Conservation (phyloP, 495 filamentous ascomycete genomes). For the Parachaetomium inaequale region DNA sequence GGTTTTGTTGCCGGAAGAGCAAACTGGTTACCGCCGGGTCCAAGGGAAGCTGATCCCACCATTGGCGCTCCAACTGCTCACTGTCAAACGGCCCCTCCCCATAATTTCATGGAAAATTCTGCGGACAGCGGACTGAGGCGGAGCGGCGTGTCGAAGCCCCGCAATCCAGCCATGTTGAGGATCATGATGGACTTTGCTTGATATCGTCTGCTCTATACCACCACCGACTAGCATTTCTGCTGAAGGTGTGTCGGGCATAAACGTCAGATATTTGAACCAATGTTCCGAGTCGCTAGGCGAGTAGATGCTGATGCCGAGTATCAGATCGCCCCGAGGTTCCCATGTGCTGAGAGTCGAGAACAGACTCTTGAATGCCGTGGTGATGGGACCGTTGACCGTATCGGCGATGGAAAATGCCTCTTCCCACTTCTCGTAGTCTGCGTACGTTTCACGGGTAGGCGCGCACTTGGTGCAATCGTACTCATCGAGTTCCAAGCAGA, state of each 20-base stretch:
- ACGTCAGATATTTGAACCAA: conserved; percentile 37
- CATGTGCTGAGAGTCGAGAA: conserved; percentile 39
- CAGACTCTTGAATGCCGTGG: conserved; percentile 33
- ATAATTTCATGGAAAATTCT: conserved; percentile 29
- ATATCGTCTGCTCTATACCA: neutral
- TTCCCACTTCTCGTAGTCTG: neutral
- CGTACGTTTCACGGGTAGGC: conserved; percentile 18
- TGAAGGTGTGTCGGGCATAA: conserved; percentile 28
- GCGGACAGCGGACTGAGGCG: conserved; percentile 19
- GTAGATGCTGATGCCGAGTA: conserved; percentile 41
- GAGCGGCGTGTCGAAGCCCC: conserved; percentile 29
- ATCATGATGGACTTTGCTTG: conserved; percentile 23
- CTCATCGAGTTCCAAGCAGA: conserved; percentile 38
- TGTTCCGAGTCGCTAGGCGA: conserved; percentile 39
- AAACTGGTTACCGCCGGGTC: conserved; percentile 33
- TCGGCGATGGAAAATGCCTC: neutral
- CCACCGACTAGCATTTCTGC: neutral
- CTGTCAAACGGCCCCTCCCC: conserved; percentile 26
- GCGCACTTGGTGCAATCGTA: conserved; percentile 35
- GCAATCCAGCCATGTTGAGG: conserved; percentile 29
- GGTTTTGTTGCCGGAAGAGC: conserved; percentile 36
- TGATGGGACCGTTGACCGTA: conserved; percentile 29
- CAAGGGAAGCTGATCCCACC: conserved; percentile 34
- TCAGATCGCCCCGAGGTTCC: conserved; percentile 28
- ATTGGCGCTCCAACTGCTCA: conserved; percentile 25